Base-by-base conservation (phyloP, 768 basidiomycete genomes). In the Serendipita sp. region DNA sequence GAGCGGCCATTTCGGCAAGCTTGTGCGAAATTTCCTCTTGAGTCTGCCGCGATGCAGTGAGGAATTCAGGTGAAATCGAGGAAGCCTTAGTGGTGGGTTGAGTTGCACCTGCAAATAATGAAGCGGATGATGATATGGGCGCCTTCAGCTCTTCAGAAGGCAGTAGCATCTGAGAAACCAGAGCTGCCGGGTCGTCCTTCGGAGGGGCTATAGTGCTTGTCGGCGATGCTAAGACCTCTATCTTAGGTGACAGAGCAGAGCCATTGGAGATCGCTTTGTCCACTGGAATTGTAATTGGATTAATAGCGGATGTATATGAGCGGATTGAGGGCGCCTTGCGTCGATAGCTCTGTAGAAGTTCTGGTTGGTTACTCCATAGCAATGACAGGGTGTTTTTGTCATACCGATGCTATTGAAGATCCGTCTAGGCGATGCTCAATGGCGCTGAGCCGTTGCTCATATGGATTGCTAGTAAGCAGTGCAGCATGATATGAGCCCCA, bases 1-100 rank as follows among this genome's bases (percentile, higher is more conserved):
- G 90, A 9, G 82, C 76, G 0, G 91, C 90, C 94, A 98, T 97
- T 62, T 82, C 72, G 0, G 83, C 84, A 26, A 94, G 81, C 68
- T 90, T 85, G 7, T 76, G 75, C 0, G 87, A 79, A 51, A 94
- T 81, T 24, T 88, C 81, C 60, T 89, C 81, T 26, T 94, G 91
- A 2, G 68, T 68, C 28, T 69, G 66, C 11, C 69, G 62, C 16
- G 69, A 69, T 3, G 69, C 60, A 14, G 68, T 63, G 41, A 86
- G 73, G 30, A 58, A 58, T 31, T 58, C 53, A 31, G 53, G 53
- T 0, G 78, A 76, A 38, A 71, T 78, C n/a, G 85, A 81, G 64
- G 81, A 79, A 67, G 81, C 78, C 24, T 80, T 72, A 67, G 77
- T 74, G 3, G 75, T 72, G 2, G 76, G 75, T 22, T 68, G 67